Evolutionary conservation across 2,329 filamentous ascomycete species (phyloP), one percentile per base, ranked within the genome.

Genomic region (Ascomycota sp.): DNA sequence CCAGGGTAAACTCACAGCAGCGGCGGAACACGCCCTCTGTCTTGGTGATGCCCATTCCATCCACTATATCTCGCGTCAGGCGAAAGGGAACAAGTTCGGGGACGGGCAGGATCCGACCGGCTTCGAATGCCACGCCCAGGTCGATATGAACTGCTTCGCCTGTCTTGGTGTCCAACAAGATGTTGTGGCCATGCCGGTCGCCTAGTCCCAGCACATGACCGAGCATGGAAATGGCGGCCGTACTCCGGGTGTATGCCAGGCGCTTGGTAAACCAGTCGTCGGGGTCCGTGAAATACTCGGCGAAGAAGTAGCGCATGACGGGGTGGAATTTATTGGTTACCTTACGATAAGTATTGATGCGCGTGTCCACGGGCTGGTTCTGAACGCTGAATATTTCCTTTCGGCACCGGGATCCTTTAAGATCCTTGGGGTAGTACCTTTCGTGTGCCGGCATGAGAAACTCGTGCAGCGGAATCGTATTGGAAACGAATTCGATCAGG

Each of bases 131-230:
- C 3, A 99, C 82, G 31, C 91, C 89, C 1, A 99, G 65, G 50
- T 98, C 89, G 43, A 98, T 98, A 52, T 98, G 89, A 2, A 98
- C 81, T 0, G 84, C 83, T 54, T 98, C 89, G 9, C 89, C 89
- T 1, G 75, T 91, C 46, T 76, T 75, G 39, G 77, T 71, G 50
- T 98, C 89, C 1, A 98, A 67, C 10, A 98, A 65, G 42, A 98
- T 98, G 49, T 98, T 98, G 58, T 98, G 86, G 1, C 83, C 84
- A 54, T 98, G 89, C 2, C 89, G 69, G 54, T 98, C 89, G 8
- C 89, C 89, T 1, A 98, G 67, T 2, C 91, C 89, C 1, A 98
- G 68, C 0, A 95, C 74, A 50, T 93, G 80, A 1, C 89, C 89
- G 0, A 98, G 70, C 46, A 98, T 93, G 0, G 83, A 93, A 38